Base-by-base conservation (phyloP, 805 yeast species). In the Lachancea cidri region DNA sequence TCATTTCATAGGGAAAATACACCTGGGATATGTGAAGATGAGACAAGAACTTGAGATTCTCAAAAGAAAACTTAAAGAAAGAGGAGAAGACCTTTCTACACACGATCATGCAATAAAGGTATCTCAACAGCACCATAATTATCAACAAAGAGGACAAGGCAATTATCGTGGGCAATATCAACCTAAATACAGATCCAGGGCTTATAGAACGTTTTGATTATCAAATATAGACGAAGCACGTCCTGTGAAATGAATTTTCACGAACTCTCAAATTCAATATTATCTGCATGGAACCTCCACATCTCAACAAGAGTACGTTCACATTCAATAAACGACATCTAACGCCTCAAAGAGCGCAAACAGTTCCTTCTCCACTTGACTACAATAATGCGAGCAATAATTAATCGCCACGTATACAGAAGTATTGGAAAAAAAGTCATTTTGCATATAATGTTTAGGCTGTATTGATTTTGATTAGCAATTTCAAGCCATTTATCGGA, bases 1-100 rank as follows among this genome's bases (percentile, higher is more conserved):
- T 52, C 97, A 89, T 61, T 88, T 86, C 58, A 65, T 81, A 17
- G 98, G 98, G 1, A 87, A 86, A 53, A 77, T 86, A 44, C 97
- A 89, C 65, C 58, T 85, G 48, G 91, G 88, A 0, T 88, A 82
- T 60, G 89, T 81, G 2, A 79, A 74, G 38, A 81, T 89, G 80
- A 71, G 95, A 54, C 67, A 69, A 39, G 75, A 72, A 20, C 68
- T 75, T 44, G 68, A 68, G 5, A 72, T 65, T 19, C 48, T 73
- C 49, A 62, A 55, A 29, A 49, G 47, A 29, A 49, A 44, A n/a
- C 39, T 45, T 48, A 45, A 36, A 52, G 52, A 41, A 43, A 50
- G 47, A 35, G 51, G 54, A 18, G 42, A 37, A 13, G 48, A 48
- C 33, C 39, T 41, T 11, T 20, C 17, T 7, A 24, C 35, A 3